Conservation (phyloP, 192 early-diverging fungal genomes). For the Spizellomyces sp. region DNA sequence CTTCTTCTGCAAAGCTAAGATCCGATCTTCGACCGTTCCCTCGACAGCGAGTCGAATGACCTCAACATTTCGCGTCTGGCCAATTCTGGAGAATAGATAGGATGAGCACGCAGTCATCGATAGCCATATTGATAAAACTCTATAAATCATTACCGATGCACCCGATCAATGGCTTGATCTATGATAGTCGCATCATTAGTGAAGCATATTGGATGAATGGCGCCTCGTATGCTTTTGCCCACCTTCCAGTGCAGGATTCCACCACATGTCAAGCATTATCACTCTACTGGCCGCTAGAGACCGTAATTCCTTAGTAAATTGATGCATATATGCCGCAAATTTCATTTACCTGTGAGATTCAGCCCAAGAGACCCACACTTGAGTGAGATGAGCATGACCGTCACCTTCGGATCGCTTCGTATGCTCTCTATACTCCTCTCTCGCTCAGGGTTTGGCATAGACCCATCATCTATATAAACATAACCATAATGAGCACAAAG, state of each 20-base stretch:
- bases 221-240: not conserved
- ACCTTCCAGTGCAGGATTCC: constrained; percentile 77
- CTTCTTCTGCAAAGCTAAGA: constrained; percentile 62
- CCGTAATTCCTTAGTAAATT: not conserved
- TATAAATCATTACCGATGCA: constrained; percentile 49
- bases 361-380: constrained; percentile 72
- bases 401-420: constrained; percentile 19
- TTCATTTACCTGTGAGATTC: constrained; percentile 52
- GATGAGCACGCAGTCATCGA: not conserved
- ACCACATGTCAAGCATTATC: constrained; percentile 81
- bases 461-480: constrained; percentile 21
- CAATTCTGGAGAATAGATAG: constrained; percentile 47
- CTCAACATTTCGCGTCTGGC: constrained; percentile 62
- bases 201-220: not conserved
- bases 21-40: constrained; percentile 72
- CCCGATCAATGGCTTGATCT: constrained; percentile 73
- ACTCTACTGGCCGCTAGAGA: constrained; percentile 60
- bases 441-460: constrained; percentile 22
- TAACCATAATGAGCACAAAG: not conserved
- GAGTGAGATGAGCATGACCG: constrained; percentile 65
- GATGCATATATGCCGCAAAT: not conserved
- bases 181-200: constrained; percentile 15
- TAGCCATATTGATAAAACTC: not conserved
- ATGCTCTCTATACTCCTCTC: constrained; percentile 25
- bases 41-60: constrained; percentile 66